Evolutionary conservation across 2,329 filamentous ascomycete species (phyloP).

Genomic region (Ophiostoma himal-ulmi): DNA sequence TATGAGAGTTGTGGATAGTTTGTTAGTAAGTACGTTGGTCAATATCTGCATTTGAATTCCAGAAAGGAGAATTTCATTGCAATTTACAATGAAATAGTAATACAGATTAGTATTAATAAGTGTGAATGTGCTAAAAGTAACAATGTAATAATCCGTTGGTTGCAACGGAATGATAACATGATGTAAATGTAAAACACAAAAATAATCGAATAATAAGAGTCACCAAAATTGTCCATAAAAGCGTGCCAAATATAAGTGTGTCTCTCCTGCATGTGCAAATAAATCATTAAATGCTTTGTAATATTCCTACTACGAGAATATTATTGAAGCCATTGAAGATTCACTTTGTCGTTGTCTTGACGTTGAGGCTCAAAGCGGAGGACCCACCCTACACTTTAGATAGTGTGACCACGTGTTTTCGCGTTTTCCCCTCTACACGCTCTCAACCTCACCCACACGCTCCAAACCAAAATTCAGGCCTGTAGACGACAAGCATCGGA

Average conservation of each 20-base stretch:
- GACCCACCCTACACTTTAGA: conserved; percentile 16
- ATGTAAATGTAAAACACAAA: too few species aligned
- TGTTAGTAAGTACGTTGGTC: neutral
- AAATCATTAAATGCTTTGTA: too few species aligned
- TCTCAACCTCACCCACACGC: conserved; percentile 1
- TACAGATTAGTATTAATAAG: too few species aligned
- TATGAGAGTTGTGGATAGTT: neutral
- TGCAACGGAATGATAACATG: too few species aligned
- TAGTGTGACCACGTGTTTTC: conserved; percentile 23
- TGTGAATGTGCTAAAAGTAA: too few species aligned
- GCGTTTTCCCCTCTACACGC: conserved; percentile 13
- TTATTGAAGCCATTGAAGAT: neutral
- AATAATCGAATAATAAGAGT: too few species aligned
- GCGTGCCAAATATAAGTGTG: too few species aligned
- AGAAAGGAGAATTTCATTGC: too few species aligned
- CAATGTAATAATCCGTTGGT: too few species aligned
- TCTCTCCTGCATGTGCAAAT: too few species aligned
- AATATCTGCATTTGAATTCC: neutral
- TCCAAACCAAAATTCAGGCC: neutral
- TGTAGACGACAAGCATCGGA: neutral
- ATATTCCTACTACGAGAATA: neutral
- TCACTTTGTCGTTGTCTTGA: neutral
- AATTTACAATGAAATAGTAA: neutral
- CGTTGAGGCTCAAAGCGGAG: neutral
- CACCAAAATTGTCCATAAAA: too few species aligned